These are phyloP conservation scores for Kokia cookei DNA, from an alignment of 441 rosid species.

Conservation along the genomic window DNA sequence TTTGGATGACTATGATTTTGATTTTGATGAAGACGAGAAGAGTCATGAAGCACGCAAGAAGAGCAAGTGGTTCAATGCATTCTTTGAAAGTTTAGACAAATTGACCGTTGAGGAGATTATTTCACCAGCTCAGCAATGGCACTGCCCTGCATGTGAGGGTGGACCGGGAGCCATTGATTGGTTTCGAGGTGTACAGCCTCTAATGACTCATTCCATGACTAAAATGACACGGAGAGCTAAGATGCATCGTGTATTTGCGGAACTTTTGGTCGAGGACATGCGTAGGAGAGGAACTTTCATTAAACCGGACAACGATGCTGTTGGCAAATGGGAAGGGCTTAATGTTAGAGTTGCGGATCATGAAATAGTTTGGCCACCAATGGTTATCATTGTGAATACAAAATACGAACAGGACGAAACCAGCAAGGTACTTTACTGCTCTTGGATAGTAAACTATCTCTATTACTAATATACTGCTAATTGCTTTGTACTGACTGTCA, in stretches of 20 bases:
- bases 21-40: conserved; percentile 31
- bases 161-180: conserved; percentile 48
- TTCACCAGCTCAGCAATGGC: conserved; percentile 40
- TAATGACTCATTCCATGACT: conserved; percentile 40
- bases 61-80: conserved; percentile 26
- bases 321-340: conserved; percentile 44
- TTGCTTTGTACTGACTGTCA: neutral
- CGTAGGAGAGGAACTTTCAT: conserved; percentile 30
- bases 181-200: conserved; percentile 39
- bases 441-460: neutral
- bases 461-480: neutral
- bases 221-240: conserved; percentile 29
- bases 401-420: conserved; percentile 32
- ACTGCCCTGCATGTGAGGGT: conserved; percentile 44
- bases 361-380: conserved; percentile 47
- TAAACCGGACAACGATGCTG: conserved; percentile 27
- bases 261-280: conserved; percentile 34
- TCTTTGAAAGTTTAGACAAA: conserved; percentile 25
- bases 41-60: conserved; percentile 30
- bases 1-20: conserved; percentile 37
- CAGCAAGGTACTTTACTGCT: conserved; percentile 26
- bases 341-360: conserved; percentile 27
- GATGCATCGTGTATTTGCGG: conserved; percentile 35
- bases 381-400: conserved; percentile 46
- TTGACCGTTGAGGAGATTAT: conserved; percentile 29